These are phyloP conservation scores for Alliaria petiolata DNA, from an alignment of 345 rosid genomes.

Conservation along the genomic window DNA sequence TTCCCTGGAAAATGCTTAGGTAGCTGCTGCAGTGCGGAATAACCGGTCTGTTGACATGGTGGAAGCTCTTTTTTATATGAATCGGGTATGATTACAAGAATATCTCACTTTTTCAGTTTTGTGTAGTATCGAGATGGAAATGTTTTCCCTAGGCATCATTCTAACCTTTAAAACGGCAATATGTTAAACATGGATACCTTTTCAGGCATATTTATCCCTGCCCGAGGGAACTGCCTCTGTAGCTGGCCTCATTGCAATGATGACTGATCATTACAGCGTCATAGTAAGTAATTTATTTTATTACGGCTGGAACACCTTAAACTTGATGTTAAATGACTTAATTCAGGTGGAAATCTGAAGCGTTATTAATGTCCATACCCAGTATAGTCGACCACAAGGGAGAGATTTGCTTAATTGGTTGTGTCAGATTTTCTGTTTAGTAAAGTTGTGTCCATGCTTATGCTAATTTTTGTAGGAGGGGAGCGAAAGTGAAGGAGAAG, in stretches of 20 bases:
- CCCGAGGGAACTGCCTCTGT: constrained; percentile 95
- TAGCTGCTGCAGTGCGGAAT: constrained; percentile 49
- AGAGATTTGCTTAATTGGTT: neutral
- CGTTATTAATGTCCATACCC: neutral
- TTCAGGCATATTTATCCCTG: constrained; percentile 91
- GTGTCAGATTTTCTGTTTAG: neutral
- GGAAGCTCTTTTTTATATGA: constrained; percentile 80
- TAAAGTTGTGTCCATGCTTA: neutral
- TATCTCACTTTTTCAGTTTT: constrained; percentile 2
- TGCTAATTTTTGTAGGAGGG: constrained; percentile 47
- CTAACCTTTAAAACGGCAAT: neutral
- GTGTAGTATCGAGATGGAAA: neutral
- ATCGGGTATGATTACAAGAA: constrained; percentile 46
- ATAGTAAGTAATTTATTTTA: constrained; percentile 46
- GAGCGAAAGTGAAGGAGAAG: constrained; percentile 74
- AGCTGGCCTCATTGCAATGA: constrained; percentile 92
- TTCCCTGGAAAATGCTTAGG: constrained; percentile 40
- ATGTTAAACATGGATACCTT: neutral
- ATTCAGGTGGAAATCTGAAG: constrained; percentile 6
- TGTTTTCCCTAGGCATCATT: neutral
- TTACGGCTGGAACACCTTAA: neutral
- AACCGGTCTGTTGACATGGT: constrained; percentile 82
- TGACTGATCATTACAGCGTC: constrained; percentile 89
- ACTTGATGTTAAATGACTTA: neutral
- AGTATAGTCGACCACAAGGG: neutral